Percentiles rank a stretch among this genome's conserved stretches.
phyloP scores from a whole-genome alignment of 2,329 filamentous ascomycete species.

The Claviceps sp. region DNA sequence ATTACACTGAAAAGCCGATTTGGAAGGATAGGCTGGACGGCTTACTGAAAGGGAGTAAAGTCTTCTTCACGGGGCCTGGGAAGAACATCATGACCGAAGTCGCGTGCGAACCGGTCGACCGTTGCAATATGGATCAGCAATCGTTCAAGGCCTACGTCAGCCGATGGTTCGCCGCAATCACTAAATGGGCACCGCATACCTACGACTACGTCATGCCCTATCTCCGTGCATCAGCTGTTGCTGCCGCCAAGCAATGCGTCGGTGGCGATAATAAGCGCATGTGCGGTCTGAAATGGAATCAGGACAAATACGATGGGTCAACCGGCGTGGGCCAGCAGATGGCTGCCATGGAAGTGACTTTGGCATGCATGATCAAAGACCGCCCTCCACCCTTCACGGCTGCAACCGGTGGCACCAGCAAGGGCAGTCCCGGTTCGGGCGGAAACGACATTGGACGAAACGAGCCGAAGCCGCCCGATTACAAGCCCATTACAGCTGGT shows the following conservation, averaged over 20 bases:
- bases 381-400: slow-evolving; percentile 30
- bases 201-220: slow-evolving; percentile 36
- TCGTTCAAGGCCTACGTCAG: slow-evolving; percentile 52
- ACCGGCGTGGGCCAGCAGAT: slow-evolving; percentile 58
- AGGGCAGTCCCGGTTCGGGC: slow-evolving; percentile 31
- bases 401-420: slow-evolving; percentile 43
- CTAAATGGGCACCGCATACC: slow-evolving; percentile 50
- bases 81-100: slow-evolving; percentile 49
- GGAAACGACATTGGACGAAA: slow-evolving; percentile 31
- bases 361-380: slow-evolving; percentile 43
- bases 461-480: slow-evolving; percentile 13
- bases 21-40: slow-evolving; percentile 48
- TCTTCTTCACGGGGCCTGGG: slow-evolving; percentile 41
- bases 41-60: slow-evolving; percentile 36
- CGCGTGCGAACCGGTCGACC: slow-evolving; percentile 47
- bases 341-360: slow-evolving; percentile 51
- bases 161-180: slow-evolving; percentile 47
- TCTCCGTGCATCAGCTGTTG: slow-evolving; percentile 40
- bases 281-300: slow-evolving; percentile 48
- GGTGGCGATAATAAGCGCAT: slow-evolving; percentile 42
- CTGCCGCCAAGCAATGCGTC: slow-evolving; percentile 42
- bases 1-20: slow-evolving; percentile 35
- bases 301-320: slow-evolving; percentile 41
- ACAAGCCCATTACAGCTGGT: slow-evolving; percentile 30
- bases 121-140: slow-evolving; percentile 48